A percentile compares a stretch with the other conserved stretches of the same genome.
phyloP scores from a whole-genome alignment of 2,329 filamentous ascomycete genomes.

The Fusarium sp. region DNA sequence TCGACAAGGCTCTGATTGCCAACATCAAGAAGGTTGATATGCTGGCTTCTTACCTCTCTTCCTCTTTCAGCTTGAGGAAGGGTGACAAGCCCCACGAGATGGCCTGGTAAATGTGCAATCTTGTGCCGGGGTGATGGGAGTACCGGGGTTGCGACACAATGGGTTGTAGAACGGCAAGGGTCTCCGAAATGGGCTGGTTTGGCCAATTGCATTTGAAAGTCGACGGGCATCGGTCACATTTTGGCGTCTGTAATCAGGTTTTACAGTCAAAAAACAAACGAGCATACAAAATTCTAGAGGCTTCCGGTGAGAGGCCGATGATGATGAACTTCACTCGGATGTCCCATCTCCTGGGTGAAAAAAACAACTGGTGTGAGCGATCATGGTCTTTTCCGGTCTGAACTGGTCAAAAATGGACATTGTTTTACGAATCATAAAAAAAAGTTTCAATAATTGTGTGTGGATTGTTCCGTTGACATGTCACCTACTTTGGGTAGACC shows the following conservation, averaged over 20 bases:
- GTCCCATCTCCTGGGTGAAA: constrained; percentile 38
- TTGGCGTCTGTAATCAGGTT: constrained; percentile 75
- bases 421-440: constrained; percentile 27
- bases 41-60: constrained; percentile 92
- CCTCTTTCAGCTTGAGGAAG: constrained; percentile 98
- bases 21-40: constrained; percentile 98
- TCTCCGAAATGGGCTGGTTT: constrained; percentile 66
- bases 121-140: constrained; percentile 45
- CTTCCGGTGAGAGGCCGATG: constrained; percentile 50
- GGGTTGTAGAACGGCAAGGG: constrained; percentile 60
- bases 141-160: constrained; percentile 49
- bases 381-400: constrained; percentile 16
- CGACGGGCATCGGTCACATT: constrained; percentile 72
- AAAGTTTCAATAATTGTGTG: constrained; percentile 28
- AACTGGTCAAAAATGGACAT: constrained; percentile 34
- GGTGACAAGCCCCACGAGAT: constrained; percentile 99
- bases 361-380: constrained; percentile 27
- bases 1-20: constrained; percentile 95
- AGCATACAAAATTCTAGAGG: constrained; percentile 53
- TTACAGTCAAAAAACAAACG: constrained; percentile 66
- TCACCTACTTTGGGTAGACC: neutral
- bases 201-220: constrained; percentile 75
- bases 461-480: constrained; percentile 7
- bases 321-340: constrained; percentile 47
- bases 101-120: constrained; percentile 82